These are phyloP conservation scores for Elasticomyces elasticus DNA, from an alignment of 495 filamentous ascomycete genomes.

Conservation along the genomic window DNA sequence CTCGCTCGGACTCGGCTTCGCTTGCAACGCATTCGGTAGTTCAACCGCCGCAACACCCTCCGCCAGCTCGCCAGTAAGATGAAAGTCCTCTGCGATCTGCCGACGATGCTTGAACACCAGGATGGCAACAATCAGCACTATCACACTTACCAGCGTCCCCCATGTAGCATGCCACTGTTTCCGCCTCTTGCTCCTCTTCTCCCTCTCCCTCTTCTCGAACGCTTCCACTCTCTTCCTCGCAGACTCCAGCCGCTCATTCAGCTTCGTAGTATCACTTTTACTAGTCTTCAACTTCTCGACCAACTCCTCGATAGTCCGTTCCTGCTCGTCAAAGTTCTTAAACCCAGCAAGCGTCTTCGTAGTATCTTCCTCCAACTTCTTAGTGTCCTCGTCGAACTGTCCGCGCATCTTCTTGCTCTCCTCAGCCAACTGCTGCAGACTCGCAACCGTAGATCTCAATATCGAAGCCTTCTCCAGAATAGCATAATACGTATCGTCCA, in stretches of 20 bases:
- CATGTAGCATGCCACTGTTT: slow-evolving; percentile 14
- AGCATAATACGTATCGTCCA: slow-evolving; percentile 83
- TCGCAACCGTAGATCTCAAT: slow-evolving; percentile 56
- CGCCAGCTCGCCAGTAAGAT: background rate
- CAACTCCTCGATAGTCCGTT: slow-evolving; percentile 53
- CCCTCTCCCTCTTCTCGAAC: slow-evolving; percentile 60
- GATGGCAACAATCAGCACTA: slow-evolving; percentile 11
- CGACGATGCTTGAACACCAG: slow-evolving; percentile 12
- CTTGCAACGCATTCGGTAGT: background rate
- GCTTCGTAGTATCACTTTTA: slow-evolving; percentile 49
- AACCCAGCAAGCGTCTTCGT: slow-evolving; percentile 55
- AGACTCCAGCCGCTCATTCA: slow-evolving; percentile 55
- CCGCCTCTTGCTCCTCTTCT: slow-evolving; percentile 61
- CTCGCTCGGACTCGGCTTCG: slow-evolving; percentile 9
- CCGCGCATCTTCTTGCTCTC: slow-evolving; percentile 50
- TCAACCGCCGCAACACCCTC: slow-evolving; percentile 1
- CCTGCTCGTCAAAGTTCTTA: slow-evolving; percentile 58
- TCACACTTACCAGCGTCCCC: slow-evolving; percentile 9
- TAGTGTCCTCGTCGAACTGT: slow-evolving; percentile 53
- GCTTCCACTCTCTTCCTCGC: slow-evolving; percentile 55
- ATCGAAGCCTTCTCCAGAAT: slow-evolving; percentile 66
- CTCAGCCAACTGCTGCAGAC: slow-evolving; percentile 59
- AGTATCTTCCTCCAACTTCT: slow-evolving; percentile 52
- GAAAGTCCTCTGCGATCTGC: background rate
- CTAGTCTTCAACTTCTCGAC: slow-evolving; percentile 55